These are phyloP conservation scores for Artemisia argyi DNA, from an alignment of 129 eudicot species.

Conservation along the genomic window DNA sequence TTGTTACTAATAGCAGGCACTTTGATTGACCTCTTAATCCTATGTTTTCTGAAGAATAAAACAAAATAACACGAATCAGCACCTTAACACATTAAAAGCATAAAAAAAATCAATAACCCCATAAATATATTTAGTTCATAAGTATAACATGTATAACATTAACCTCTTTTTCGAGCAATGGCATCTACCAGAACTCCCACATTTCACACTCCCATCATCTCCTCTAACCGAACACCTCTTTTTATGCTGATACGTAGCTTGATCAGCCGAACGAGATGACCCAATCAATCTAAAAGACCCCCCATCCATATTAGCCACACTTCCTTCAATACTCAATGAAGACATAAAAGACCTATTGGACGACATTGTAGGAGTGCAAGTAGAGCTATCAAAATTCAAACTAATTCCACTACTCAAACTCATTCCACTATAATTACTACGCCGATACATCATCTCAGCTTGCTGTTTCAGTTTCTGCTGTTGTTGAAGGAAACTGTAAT, in stretches of 20 bases:
- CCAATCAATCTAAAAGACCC: conserved; percentile 70
- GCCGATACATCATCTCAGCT: conserved; percentile 72
- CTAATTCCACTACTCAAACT: conserved; percentile 81
- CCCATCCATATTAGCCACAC: conserved; percentile 89
- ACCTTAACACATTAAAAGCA: neutral
- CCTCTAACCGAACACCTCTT: conserved; percentile 74
- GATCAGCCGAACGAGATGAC: conserved; percentile 67
- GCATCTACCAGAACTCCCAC: conserved; percentile 83
- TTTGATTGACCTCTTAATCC: conserved; percentile 87
- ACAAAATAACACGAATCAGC: neutral
- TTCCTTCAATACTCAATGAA: conserved; percentile 93
- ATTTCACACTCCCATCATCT: conserved; percentile 87
- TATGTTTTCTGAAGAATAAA: conserved; percentile 68
- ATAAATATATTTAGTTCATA: neutral
- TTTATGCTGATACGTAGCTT: conserved; percentile 58
- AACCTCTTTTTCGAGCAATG: conserved; percentile 99
- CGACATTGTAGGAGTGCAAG: conserved; percentile 90
- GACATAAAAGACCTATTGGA: conserved; percentile 90
- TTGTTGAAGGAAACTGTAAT: conserved; percentile 51
- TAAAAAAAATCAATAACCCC: neutral
- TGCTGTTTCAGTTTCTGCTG: conserved; percentile 59
- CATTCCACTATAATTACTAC: conserved; percentile 73
- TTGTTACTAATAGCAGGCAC: conserved; percentile 99
- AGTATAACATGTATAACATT: neutral
- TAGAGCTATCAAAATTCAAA: conserved; percentile 84